phyloP scores from a whole-genome alignment of 2,329 filamentous ascomycete genomes.

The Hirsutella rhossiliensis region DNA sequence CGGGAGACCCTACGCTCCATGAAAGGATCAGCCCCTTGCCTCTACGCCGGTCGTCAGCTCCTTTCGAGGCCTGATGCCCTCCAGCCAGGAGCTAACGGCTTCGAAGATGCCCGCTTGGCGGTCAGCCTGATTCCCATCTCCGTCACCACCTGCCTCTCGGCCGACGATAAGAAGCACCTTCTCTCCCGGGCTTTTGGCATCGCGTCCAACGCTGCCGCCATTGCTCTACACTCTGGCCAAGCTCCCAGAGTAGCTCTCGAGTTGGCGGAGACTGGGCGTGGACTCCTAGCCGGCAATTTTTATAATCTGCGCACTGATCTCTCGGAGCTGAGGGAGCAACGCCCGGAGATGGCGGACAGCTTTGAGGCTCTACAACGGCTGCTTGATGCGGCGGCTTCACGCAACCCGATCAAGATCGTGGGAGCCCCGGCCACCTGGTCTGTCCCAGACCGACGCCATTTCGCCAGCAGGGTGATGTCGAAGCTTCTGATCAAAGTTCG shows the following conservation, averaged over 20 bases:
- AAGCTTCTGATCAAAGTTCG: no score
- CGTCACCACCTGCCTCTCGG: not conserved
- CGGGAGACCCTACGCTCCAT: not conserved
- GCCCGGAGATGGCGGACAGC: not conserved
- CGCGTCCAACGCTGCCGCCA: not conserved
- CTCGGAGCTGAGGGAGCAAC: not conserved
- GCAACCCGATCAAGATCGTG: not conserved
- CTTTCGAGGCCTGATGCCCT: not conserved
- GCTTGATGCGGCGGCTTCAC: not conserved
- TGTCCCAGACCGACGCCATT: no score
- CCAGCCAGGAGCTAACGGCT: not conserved
- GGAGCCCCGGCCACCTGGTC: no score
- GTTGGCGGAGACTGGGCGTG: conserved; percentile 15
- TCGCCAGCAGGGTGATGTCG: no score
- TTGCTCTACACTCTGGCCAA: not conserved
- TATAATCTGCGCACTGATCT: conserved; percentile 10
- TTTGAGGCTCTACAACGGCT: conserved; percentile 6
- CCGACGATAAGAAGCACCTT: not conserved
- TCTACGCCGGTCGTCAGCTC: not conserved
- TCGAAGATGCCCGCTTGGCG: not conserved
- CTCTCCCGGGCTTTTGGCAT: not conserved
- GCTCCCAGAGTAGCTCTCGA: conserved; percentile 3
- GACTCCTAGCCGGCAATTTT: conserved; percentile 11
- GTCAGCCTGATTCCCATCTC: not conserved
- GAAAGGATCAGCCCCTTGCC: not conserved